These are phyloP conservation scores for Citrus reticulata DNA, from an alignment of 345 rosid genomes.

Conservation along the genomic window DNA sequence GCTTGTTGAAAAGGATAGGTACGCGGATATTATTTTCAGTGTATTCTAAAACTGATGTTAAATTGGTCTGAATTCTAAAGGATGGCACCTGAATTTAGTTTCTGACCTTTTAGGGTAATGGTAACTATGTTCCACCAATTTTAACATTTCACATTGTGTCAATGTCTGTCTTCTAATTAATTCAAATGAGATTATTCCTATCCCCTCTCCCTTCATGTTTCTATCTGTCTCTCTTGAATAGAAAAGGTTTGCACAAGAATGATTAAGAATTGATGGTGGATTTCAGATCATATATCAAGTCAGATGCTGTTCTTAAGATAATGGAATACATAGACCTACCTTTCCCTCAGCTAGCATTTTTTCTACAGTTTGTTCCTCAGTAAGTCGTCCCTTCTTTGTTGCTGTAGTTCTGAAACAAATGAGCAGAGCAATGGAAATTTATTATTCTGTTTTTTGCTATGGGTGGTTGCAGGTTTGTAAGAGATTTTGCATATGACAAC, in stretches of 20 bases:
- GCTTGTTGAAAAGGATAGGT: conserved; percentile 79
- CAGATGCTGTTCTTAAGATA: conserved; percentile 83
- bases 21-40: neutral
- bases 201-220: neutral
- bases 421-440: neutral
- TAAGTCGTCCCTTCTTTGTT: conserved; percentile 31
- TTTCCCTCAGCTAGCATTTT: conserved; percentile 76
- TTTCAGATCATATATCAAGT: conserved; percentile 77
- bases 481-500: conserved; percentile 72
- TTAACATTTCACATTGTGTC: neutral
- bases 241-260: neutral
- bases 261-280: conserved; percentile 9
- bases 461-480: conserved; percentile 47
- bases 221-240: neutral
- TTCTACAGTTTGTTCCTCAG: conserved; percentile 64
- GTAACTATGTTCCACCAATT: neutral
- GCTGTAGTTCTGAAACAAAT: neutral
- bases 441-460: neutral
- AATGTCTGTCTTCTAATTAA: neutral
- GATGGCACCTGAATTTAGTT: neutral
- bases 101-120: neutral
- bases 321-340: conserved; percentile 85
- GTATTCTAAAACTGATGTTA: neutral
- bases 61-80: neutral
- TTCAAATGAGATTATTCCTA: neutral